Percentiles rank a stretch among this genome's conserved stretches.
phyloP scores from a whole-genome alignment of 495 filamentous ascomycete species.

The Aspergillus cavernicola region DNA sequence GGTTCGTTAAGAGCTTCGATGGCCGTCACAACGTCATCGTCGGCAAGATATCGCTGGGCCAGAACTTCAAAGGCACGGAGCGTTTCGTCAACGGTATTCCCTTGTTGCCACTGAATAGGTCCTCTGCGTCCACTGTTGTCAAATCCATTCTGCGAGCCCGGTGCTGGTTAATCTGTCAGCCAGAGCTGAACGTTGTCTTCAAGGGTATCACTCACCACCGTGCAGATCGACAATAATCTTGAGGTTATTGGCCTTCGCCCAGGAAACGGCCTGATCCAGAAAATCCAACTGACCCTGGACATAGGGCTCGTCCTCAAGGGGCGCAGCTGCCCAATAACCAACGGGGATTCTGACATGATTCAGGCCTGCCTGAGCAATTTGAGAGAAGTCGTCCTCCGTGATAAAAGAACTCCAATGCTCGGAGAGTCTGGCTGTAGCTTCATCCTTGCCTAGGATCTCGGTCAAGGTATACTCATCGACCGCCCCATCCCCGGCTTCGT shows the following conservation, averaged over 20 bases:
- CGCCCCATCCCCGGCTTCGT: conserved; percentile 42
- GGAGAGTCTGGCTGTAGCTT: conserved; percentile 43
- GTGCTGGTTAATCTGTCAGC: conserved; percentile 43
- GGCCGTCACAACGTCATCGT: conserved; percentile 60
- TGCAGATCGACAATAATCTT: conserved; percentile 71
- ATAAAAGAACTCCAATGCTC: conserved; percentile 64
- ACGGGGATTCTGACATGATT: conserved; percentile 79
- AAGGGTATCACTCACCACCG: conserved; percentile 50
- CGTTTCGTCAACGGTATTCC: conserved; percentile 53
- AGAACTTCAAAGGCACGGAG: conserved; percentile 56
- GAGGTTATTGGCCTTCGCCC: conserved; percentile 60
- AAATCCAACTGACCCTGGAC: conserved; percentile 67
- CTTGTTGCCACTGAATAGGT: conserved; percentile 59
- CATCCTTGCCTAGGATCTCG: conserved; percentile 44
- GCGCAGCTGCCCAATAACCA: conserved; percentile 70
- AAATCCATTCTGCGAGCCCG: conserved; percentile 79
- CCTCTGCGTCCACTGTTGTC: conserved; percentile 70
- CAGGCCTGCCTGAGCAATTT: conserved; percentile 61
- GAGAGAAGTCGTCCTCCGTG: conserved; percentile 61
- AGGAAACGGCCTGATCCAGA: conserved; percentile 62
- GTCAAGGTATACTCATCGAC: conserved; percentile 64
- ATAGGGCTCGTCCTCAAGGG: conserved; percentile 61
- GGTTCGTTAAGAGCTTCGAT: conserved; percentile 77
- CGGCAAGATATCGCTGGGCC: conserved; percentile 51
- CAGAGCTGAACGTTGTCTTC: background rate